Base-by-base conservation (phyloP, 805 yeast species). In the Metschnikowia santaceciliae region DNA sequence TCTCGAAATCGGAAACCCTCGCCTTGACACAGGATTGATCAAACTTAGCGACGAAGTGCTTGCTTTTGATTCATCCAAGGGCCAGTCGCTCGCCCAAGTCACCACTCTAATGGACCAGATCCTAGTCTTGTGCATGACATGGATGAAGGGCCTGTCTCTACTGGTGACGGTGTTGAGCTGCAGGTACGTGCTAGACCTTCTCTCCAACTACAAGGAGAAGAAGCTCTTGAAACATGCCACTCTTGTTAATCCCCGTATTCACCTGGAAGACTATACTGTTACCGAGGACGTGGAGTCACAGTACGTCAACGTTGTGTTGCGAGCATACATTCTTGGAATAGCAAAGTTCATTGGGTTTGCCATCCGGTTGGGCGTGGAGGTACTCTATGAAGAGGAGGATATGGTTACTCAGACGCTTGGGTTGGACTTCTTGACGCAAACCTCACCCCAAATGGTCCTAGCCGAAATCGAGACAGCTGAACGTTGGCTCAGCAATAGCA, bases 101-200 rank as follows among this genome's bases (percentile, higher is more conserved):
- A 68, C 78, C 3, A 76, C 80, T 42, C 67, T 86, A 6, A 70
- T 81, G 55, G 84, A 81, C 59, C 70, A 77, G 37, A 64, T 90
- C 14, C 61, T 84, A 7, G 71, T 80, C 39, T 67, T 79, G 33
- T 71, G 83, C 35, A 77, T 84, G 66, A 72, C 83, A 7, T 92
- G 98, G 98, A 72, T 89, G 38, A 76, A 80, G 49, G 89, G 89
- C 51, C 78, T 85, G 52, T 80, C 91, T 6, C 69, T 90, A 42
- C 80, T 90, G n/a, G 87, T 84, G 20, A 88, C 92, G 0, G 78
- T 92, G 1, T 70, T 90, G 42, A 82, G 95, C 55, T 86, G 91
- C 61, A 70, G 88, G 19, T 85, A 84, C 59, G 83, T 90, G 20
- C 90, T 86, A 57, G 71, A 76, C 19, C 57, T 84, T n/a, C 63